Percentiles rank a stretch among this genome's conserved stretches.
These are phyloP conservation scores for Pythium dissimile DNA, from an alignment of 352 stramenopile species.

Conservation along the genomic window DNA sequence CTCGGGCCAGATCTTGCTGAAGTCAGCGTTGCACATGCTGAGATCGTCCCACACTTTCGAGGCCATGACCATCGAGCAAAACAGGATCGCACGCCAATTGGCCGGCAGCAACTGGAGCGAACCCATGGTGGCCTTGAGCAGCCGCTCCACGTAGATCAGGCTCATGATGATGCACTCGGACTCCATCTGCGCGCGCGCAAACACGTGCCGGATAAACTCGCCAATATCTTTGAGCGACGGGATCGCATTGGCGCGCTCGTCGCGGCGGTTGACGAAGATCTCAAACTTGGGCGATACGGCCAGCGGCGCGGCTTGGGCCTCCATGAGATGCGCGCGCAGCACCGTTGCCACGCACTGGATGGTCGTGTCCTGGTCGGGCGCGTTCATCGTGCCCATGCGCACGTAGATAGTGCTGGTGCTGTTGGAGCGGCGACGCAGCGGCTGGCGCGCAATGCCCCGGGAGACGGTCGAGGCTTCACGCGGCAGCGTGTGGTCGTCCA, in stretches of 20 bases:
- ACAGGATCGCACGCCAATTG: conserved; percentile 95
- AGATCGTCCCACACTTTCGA: conserved; percentile 98
- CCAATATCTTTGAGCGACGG: conserved; percentile 89
- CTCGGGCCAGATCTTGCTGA: conserved; percentile 91
- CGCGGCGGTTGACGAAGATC: conserved; percentile 60
- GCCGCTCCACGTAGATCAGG: conserved; percentile 96
- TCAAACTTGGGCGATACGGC: conserved; percentile 53
- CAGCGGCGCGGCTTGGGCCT: conserved; percentile 65
- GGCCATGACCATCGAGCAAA: conserved; percentile 95
- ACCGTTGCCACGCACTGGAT: conserved; percentile 96
- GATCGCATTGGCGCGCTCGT: conserved; percentile 39
- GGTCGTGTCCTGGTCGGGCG: conserved; percentile 94
- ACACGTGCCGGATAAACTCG: conserved; percentile 93
- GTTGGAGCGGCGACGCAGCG: conserved; percentile 89
- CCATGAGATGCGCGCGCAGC: conserved; percentile 93
- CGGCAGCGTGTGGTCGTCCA: no score
- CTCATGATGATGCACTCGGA: conserved; percentile 97
- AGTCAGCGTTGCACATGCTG: conserved; percentile 97
- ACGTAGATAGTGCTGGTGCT: conserved; percentile 94
- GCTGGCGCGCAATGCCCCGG: conserved; percentile 24
- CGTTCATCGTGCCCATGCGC: conserved; percentile 92
- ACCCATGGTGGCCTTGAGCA: conserved; percentile 90
- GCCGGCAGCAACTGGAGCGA: conserved; percentile 64
- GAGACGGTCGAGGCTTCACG: background rate
- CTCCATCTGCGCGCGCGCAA: conserved; percentile 90